These are phyloP conservation scores for Leccinum obscurum DNA, from an alignment of 768 basidiomycete species.

Conservation along the genomic window DNA sequence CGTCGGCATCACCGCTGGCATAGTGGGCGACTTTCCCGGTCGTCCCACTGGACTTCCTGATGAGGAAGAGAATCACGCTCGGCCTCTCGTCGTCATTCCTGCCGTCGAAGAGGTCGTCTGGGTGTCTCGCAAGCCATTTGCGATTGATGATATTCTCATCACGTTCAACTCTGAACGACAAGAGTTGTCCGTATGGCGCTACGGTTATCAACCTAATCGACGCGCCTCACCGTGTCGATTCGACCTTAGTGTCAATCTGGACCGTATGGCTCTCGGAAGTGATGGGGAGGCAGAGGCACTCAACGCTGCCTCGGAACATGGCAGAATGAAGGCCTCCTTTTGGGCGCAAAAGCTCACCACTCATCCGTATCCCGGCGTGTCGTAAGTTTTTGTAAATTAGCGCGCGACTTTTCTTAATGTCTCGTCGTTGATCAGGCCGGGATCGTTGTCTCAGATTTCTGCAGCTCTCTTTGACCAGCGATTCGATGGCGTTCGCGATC, in stretches of 20 bases:
- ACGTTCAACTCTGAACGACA: slow-evolving; percentile 57
- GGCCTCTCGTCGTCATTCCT: slow-evolving; percentile 54
- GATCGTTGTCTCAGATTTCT: slow-evolving; percentile 37
- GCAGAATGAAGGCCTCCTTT: slow-evolving; percentile 67
- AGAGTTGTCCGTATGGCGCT: slow-evolving; percentile 69
- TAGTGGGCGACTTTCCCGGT: slow-evolving; percentile 45
- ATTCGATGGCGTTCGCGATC: slow-evolving; percentile 53
- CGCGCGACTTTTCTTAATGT: neutral
- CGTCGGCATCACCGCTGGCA: slow-evolving; percentile 65
- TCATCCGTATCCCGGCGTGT: slow-evolving; percentile 44
- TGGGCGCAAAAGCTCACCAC: slow-evolving; percentile 68
- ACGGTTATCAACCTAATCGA: slow-evolving; percentile 50
- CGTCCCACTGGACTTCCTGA: slow-evolving; percentile 45
- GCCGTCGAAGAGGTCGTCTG: slow-evolving; percentile 67
- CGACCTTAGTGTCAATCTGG: slow-evolving; percentile 60
- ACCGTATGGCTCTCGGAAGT: slow-evolving; percentile 66
- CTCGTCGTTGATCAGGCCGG: slow-evolving; percentile 16
- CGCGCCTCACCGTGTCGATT: slow-evolving; percentile 51
- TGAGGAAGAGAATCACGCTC: slow-evolving; percentile 52
- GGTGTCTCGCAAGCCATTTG: slow-evolving; percentile 47
- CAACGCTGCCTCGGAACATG: slow-evolving; percentile 50
- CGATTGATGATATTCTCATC: slow-evolving; percentile 50
- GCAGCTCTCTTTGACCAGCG: slow-evolving; percentile 65
- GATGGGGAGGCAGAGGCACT: slow-evolving; percentile 43
- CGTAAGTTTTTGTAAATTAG: slow-evolving; percentile 44